Base-by-base conservation (phyloP, 2,329 filamentous ascomycete species). In the Hysterium pulicare region DNA sequence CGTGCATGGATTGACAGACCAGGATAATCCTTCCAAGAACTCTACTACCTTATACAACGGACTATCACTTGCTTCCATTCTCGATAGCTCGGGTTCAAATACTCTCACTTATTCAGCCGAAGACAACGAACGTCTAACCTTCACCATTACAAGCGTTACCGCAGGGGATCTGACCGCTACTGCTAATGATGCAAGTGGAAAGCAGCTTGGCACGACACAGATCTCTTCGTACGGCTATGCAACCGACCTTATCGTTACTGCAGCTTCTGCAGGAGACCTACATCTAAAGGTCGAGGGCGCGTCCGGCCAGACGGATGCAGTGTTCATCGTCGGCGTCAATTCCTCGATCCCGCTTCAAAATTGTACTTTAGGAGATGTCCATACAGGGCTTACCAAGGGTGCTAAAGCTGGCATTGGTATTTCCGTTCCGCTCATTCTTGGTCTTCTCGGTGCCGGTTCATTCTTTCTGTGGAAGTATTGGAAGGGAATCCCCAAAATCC, bases 401-500 rank as follows among this genome's bases (percentile, higher is more conserved):
- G 42, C 38, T 8, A 44, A 44, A 24, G 42, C 42, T 11, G 42
- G 42, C 11, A 42, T 48, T 31, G 45, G 45, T 13, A 34, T 48
- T 22, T 26, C 30, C 11, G 35, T 48, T 4, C 41, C 41, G 3
- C n/a, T 48, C 3, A 11, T 41, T 2, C 9, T 41, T 33, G 45
- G 41, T 20, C 33, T 47, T 15, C 20, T 38, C 21, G 35, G 20
- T 10, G 35, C 35, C 6, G 47, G 53, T 3, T 41, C 34, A 4
- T 46, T 37, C 24, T 39, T 46, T 17, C 16, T 39, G 26, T 46
- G 44, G 44, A 46, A 46, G 51, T 53, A 2, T 41, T 48, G 7
- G 16, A 47, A 2, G 35, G 44, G 16, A 57, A 66, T 17, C 57
- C 58, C 40, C 40, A 39, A 26, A 48, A 48, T 9, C 66, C 47